A percentile compares a stretch with the other conserved stretches of the same genome.
phyloP scores from a whole-genome alignment of 805 yeast genomes.

The Teunomyces lycoperdinae region DNA sequence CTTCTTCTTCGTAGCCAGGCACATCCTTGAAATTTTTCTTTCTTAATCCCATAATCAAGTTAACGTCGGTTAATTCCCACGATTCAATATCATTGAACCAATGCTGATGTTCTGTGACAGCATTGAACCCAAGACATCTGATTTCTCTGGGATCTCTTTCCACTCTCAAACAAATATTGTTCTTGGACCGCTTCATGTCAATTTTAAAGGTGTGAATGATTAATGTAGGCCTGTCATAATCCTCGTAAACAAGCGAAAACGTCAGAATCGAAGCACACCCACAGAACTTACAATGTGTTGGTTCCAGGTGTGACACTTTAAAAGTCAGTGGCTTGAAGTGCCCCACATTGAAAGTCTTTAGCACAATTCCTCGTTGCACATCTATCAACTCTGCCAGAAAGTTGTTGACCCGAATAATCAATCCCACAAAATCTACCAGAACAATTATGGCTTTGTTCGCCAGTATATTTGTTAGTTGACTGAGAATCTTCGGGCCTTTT shows the following conservation, averaged over 20 bases:
- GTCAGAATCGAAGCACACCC: constrained; percentile 82
- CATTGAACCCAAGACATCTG: constrained; percentile 81
- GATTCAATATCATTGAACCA: constrained; percentile 66
- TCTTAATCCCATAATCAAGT: constrained; percentile 63
- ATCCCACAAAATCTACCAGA: constrained; percentile 68
- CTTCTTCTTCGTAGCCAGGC: constrained; percentile 18
- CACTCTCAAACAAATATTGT: constrained; percentile 78
- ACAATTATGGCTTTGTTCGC: constrained; percentile 43
- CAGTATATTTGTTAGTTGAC: constrained; percentile 9
- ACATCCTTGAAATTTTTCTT: constrained; percentile 25
- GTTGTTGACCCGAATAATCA: constrained; percentile 61
- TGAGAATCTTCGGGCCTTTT: neutral
- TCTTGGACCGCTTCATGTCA: constrained; percentile 67
- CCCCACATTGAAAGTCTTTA: constrained; percentile 61
- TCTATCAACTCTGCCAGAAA: constrained; percentile 66
- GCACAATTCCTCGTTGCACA: constrained; percentile 71
- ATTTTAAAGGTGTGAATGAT: constrained; percentile 72
- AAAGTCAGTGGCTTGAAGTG: constrained; percentile 59
- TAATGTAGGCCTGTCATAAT: constrained; percentile 51
- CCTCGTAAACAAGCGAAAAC: constrained; percentile 70
- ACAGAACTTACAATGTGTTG: constrained; percentile 86
- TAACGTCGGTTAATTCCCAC: constrained; percentile 78
- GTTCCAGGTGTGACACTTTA: constrained; percentile 75
- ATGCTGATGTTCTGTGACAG: constrained; percentile 66
- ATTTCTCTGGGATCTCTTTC: constrained; percentile 93